A percentile compares a stretch with the other conserved stretches of the same genome.
phyloP scores from a whole-genome alignment of 2,329 filamentous ascomycete species.

The Talaromyces atroroseus region DNA sequence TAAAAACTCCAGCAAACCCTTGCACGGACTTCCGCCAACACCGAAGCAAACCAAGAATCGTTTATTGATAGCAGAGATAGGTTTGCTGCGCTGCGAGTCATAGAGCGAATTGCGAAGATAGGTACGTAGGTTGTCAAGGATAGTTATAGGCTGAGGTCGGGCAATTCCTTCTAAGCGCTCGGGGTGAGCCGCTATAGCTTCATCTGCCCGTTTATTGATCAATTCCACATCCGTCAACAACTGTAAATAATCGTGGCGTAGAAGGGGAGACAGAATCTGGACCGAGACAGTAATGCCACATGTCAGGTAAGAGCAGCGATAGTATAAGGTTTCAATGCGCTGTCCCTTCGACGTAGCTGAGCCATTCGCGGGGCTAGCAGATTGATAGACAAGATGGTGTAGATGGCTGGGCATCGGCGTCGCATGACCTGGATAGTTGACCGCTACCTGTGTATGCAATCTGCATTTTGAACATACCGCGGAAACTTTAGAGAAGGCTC shows the following conservation, averaged over 20 bases:
- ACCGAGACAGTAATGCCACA: slow-evolving; percentile 54
- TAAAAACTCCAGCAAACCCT: slow-evolving; percentile 51
- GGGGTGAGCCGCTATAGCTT: slow-evolving; percentile 47
- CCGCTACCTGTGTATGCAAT: slow-evolving; percentile 55
- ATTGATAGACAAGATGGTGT: slow-evolving; percentile 55
- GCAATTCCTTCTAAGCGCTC: slow-evolving; percentile 50
- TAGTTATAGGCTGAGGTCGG: slow-evolving; percentile 49
- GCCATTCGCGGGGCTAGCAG: slow-evolving; percentile 27
- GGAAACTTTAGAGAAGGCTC: slow-evolving; percentile 52
- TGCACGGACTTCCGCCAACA: slow-evolving; percentile 49
- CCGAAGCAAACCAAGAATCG: slow-evolving; percentile 61
- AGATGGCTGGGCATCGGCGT: slow-evolving; percentile 44
- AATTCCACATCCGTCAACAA: slow-evolving; percentile 51
- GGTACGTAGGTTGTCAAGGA: slow-evolving; percentile 51
- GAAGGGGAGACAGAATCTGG: slow-evolving; percentile 47
- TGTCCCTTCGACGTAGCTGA: slow-evolving; percentile 26
- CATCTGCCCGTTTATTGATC: slow-evolving; percentile 50
- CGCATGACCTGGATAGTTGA: slow-evolving; percentile 46
- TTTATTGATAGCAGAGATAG: slow-evolving; percentile 57
- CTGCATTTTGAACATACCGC: slow-evolving; percentile 59
- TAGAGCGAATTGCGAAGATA: slow-evolving; percentile 58
- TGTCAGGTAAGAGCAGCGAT: slow-evolving; percentile 53
- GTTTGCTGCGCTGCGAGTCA: slow-evolving; percentile 45
- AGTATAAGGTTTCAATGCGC: slow-evolving; percentile 44
- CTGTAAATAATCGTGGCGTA: slow-evolving; percentile 44